Conservation (phyloP, 139 green algal genomes). For the Trebouxia sp. region DNA sequence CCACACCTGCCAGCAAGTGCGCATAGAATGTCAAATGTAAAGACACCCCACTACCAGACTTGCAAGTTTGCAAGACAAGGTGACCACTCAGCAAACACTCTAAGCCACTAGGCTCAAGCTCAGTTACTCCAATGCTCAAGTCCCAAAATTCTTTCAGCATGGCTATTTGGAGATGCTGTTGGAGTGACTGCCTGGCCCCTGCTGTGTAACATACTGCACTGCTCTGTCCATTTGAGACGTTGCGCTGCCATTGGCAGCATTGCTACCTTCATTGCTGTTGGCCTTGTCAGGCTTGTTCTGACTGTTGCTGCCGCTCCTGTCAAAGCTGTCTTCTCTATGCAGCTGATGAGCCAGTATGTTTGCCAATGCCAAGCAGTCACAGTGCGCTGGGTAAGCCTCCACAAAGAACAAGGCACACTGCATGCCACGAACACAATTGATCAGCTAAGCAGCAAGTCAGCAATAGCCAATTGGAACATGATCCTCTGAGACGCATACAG, state of each 20-base stretch:
- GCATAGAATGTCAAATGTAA: too few relatives aligned
- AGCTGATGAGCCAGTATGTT: conserved; percentile 35
- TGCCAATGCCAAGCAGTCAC: conserved; percentile 34
- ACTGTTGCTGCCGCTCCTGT: conserved; percentile 12
- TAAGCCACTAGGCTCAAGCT: too few relatives aligned
- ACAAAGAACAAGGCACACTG: conserved; percentile 33
- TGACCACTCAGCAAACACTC: too few relatives aligned
- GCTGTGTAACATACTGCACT: neutral
- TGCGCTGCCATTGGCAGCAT: neutral
- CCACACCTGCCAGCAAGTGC: too few relatives aligned
- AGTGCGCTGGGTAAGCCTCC: conserved; percentile 31
- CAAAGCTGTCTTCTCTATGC: conserved; percentile 24
- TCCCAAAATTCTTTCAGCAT: neutral
- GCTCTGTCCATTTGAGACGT: neutral
- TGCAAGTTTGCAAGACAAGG: too few relatives aligned
- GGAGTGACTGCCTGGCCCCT: neutral
- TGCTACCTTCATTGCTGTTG: neutral
- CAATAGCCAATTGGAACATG: too few relatives aligned
- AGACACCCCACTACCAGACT: too few relatives aligned
- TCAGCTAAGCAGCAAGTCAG: too few relatives aligned
- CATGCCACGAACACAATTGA: neutral
- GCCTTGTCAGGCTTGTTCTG: neutral
- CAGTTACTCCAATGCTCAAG: neutral
- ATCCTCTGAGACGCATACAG: too few relatives aligned
- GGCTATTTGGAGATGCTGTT: neutral